Base-by-base conservation (phyloP, 495 filamentous ascomycete genomes). In the Haplographium delicatum region DNA sequence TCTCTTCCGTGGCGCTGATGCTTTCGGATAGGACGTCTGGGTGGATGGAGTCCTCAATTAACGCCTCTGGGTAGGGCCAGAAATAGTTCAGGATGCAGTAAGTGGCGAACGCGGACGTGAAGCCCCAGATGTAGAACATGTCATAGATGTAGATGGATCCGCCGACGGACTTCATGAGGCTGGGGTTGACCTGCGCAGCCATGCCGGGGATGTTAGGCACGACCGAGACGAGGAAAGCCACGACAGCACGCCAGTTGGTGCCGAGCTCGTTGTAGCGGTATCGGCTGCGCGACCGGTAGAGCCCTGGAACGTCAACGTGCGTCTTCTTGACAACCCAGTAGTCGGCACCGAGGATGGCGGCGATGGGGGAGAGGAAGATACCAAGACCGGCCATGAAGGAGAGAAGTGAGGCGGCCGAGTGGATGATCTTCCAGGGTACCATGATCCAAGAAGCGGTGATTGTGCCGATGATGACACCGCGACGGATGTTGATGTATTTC, bases 361-460 rank as follows among this genome's bases (percentile, higher is more conserved):
- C 69, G 45, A 77, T 71, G 5, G 71, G 71, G 13, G 69, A 68
- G 5, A 73, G 62, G 62, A 72, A 73, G 50, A 72, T 70, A 15
- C 65, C 68, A 6, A 71, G 61, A 30, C 64, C 63, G 10, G 59
- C 54, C 79, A 84, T 80, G 67, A 84, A 84, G 39, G 66, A 74
- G 1, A 84, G 66, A 46, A 84, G 76, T 13, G 70, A 77, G 10
- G 68, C 69, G 11, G 80, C 80, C 0, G 71, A 76, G 40, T 66
- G 70, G 38, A 83, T 72, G 62, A 84, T 84, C 62, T 78, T 80
- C 80, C 80, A 84, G 8, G 79, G 78, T 5, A 80, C 78, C 50
- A 84, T 74, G 43, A 72, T 70, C 78, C 78, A 84, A 13, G 57
- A 60, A 0, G 74, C 80, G 0, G 79, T 64, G 22, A 84, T 34